Base-by-base conservation (phyloP, 805 yeast species). In the Zygotorulaspora sp. region DNA sequence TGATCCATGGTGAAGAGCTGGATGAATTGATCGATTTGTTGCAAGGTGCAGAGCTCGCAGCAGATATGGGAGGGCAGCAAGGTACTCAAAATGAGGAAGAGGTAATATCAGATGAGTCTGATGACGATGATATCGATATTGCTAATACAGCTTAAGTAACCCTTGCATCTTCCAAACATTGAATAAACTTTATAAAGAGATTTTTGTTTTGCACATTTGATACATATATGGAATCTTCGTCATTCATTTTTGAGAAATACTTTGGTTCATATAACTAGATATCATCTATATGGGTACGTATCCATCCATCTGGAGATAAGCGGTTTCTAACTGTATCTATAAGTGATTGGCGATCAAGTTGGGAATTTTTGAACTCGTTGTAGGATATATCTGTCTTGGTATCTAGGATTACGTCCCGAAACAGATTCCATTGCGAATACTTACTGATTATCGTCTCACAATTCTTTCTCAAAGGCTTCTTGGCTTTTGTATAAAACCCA, bases 21-120 rank as follows among this genome's bases (percentile, higher is more conserved):
- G 74, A 69, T 2, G 72, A 75, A 39, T 68, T 90, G 44, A 67
- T 68, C 28, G 78, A 78, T 50, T 64, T 78, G 21, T 70, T 90
- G 47, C 83, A 87, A 52, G 77, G 86, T 40, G 96, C 97, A 0
- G 95, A 87, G 62, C 78, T 78, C 51, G 94, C 95, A 1, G 66
- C 71, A 33, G 66, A 58, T 25, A 48, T 53, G 25, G 62, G 54
- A 7, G 55, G 52, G 30, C 53, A 40, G 13, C 72, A 65, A 36
- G 48, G 53, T 30, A 52, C 40, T 13, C 71, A 66, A 31, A 55
- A 58, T 37, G 58, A 68, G 48, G 69, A 57, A 10, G 70, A 58
- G 13, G 61, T 55, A n/a, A 61, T 57, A 26, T 66, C 55, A 31
- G 71, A 55, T 24, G 59, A 45, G 8, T 55, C 51, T 14, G 58